Base-by-base conservation (phyloP, 257 asterid genomes). In the Cinchona pubescens region DNA sequence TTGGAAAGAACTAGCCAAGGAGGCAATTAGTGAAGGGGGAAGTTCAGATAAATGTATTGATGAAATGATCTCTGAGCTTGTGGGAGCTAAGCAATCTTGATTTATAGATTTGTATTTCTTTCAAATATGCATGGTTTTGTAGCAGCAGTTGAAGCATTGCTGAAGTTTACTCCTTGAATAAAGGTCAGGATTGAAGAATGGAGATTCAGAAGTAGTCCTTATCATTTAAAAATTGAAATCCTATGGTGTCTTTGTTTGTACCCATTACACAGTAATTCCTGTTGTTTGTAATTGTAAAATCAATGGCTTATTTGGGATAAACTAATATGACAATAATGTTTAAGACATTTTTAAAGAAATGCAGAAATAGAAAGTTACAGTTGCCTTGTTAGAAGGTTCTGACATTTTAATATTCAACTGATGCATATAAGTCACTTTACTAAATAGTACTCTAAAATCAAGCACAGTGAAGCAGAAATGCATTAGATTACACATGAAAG, bases 21-120 rank as follows among this genome's bases (percentile, higher is more conserved):
- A 84, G 34, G 87, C 83, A 6, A 75, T 83, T 5, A 73, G 70
- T 67, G 82, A 77, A 77, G 83, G 84, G 7, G 90, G 90, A 9
- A 86, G 85, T 66, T 84, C 90, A 0, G 88, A 88, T 25, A 72
- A 37, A 27, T 86, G 81, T 9, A 75, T 86, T 58, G 15, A 79
- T 12, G 86, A 72, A 35, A 75, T 87, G 40, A 82, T 79, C 40
- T 30, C 29, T 34, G 71, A 55, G 21, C 49, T 80, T 67, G n/a
- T 32, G 1, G 30, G 63, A 48, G 49, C 45, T 46, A n/a, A n/a
- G n/a, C 49, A 30, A 69, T 43, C 5, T 42, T 8, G 72, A 67
- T 40, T 25, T 67, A 14, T 1, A 35, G 11, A 19, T 6, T 19
- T 30, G 21, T 32, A 11, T 16, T 32, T 32, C 68, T 15, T 25